Evolutionary conservation across 768 basidiomycete genomes (phyloP).

Genomic region (Tremella fuciformis): DNA sequence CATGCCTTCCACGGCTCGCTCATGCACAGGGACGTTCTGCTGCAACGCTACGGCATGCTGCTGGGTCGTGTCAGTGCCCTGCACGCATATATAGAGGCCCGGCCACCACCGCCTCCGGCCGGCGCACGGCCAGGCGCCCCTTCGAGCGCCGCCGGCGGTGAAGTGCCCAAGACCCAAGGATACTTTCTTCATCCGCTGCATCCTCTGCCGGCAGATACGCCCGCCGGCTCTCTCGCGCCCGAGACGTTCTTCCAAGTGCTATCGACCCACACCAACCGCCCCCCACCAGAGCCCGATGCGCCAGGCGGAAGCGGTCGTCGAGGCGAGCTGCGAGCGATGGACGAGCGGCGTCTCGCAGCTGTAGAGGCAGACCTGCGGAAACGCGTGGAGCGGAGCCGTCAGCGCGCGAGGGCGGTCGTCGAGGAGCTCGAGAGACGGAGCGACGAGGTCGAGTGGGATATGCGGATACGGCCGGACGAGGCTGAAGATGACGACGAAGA

Average conservation of each 20-base stretch:
- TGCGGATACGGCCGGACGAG: slow-evolving; percentile 22
- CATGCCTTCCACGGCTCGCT: neutral
- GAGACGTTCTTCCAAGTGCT: slow-evolving; percentile 41
- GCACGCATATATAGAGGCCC: slow-evolving; percentile 7
- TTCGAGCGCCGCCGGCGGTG: neutral
- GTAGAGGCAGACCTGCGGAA: slow-evolving; percentile 13
- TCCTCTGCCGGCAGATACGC: slow-evolving; percentile 19
- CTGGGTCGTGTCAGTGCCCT: slow-evolving; percentile 36
- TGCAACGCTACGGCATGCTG: slow-evolving; percentile 39
- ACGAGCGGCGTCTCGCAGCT: slow-evolving; percentile 15
- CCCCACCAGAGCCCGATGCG: slow-evolving; percentile 11
- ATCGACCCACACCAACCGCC: slow-evolving; percentile 22
- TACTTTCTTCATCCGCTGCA: slow-evolving; percentile 41
- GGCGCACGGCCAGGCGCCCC: neutral
- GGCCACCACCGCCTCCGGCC: slow-evolving; percentile 5
- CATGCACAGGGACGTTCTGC: slow-evolving; percentile 28
- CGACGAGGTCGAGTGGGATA: slow-evolving; percentile 29
- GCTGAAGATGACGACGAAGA: slow-evolving; percentile 17
- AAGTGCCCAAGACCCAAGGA: slow-evolving; percentile 6
- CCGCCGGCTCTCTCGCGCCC: slow-evolving; percentile 15
- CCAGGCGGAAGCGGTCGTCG: neutral
- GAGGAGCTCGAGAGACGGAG: slow-evolving; percentile 22
- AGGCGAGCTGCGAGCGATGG: slow-evolving; percentile 20
- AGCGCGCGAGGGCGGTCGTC: slow-evolving; percentile 11
- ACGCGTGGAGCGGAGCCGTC: slow-evolving; percentile 19